phyloP scores from a whole-genome alignment of 257 asterid species.

The Mitragyna speciosa region DNA sequence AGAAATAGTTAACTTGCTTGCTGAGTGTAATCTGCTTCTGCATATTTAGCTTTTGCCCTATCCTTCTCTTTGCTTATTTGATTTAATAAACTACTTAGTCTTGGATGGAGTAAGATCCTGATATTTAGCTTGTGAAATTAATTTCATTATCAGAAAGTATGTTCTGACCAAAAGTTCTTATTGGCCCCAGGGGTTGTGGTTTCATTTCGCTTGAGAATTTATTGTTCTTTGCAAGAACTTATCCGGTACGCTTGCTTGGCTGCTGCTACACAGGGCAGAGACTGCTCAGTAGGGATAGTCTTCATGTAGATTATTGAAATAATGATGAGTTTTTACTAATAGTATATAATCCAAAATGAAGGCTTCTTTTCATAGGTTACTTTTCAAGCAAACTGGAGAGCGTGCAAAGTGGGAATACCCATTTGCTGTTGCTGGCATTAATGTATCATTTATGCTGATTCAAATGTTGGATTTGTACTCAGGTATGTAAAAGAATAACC shows the following conservation, averaged over 20 bases:
- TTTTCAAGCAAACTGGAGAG: conserved; percentile 66
- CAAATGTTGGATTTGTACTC: conserved; percentile 86
- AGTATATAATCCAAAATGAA: conserved; percentile 52
- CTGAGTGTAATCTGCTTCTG: not conserved
- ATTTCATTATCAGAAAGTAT: not conserved
- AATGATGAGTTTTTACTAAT: conserved; percentile 50
- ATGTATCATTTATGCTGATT: conserved; percentile 79
- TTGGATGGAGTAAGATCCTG: not conserved
- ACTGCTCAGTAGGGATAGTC: conserved; percentile 15
- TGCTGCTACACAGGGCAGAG: conserved; percentile 28
- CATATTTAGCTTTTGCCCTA: not conserved
- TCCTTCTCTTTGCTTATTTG: not conserved
- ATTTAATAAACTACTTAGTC: not conserved
- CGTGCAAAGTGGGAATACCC: conserved; percentile 96
- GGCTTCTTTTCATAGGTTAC: conserved; percentile 84
- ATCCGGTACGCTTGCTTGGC: conserved; percentile 64
- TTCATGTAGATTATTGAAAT: not conserved
- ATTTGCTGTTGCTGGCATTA: conserved; percentile 91
- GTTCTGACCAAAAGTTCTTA: conserved; percentile 25
- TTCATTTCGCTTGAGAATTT: conserved; percentile 91
- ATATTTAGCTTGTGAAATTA: not conserved
- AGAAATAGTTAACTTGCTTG: not conserved
- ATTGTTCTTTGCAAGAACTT: conserved; percentile 69
- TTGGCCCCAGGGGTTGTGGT: conserved; percentile 82
- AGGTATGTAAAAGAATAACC: conserved; percentile 37